Evolutionary conservation across 768 basidiomycete species (phyloP), one percentile per base, ranked within the genome.

Genomic region (Sarcodon sp.): DNA sequence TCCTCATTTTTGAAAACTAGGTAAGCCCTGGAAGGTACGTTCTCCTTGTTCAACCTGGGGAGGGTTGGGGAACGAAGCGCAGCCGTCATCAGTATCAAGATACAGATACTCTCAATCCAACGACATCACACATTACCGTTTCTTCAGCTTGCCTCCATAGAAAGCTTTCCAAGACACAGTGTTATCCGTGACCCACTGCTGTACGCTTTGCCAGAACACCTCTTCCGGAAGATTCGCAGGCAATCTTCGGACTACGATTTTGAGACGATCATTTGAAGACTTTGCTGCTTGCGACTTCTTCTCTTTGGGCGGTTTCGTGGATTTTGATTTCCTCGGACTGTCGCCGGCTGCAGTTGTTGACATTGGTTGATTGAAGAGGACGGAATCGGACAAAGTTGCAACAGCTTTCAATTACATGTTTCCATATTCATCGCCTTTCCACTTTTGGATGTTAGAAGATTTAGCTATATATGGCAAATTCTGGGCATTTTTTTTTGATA

Each of bases 191-290:
- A 92, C 83, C 92, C 93, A 98, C 1, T 70, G 60, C 46, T 80
- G 71, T 3, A 92, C 89, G 52, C 87, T 89, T 57, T 84, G 79
- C 94, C 94, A 99, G 66, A 99, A 98, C 47, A 96, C 66, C 2
- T 79, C 79, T 56, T 92, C 91, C 4, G 94, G 94, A 3, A 99
- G 70, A 57, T 92, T 90, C 10, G 93, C 86, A 0, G 94, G 94
- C 4, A 97, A 70, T 35, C 89, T 69, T 38, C 94, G 80, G 13
- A 97, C 82, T 54, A 96, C 75, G 32, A 81, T 80, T 72, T 99
- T 98, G 56, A 91, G 67, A 4, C 85, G 77, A 52, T 85, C 83
- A 4, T 64, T 63, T 15, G 65, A 63, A 44, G 54, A 35, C 36
- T 57, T 57, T 27, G 21, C 21, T 41, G 16, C 39, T 13, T 41